Base-by-base conservation (phyloP, 495 filamentous ascomycete genomes). In the Hypoxylon rickii region DNA sequence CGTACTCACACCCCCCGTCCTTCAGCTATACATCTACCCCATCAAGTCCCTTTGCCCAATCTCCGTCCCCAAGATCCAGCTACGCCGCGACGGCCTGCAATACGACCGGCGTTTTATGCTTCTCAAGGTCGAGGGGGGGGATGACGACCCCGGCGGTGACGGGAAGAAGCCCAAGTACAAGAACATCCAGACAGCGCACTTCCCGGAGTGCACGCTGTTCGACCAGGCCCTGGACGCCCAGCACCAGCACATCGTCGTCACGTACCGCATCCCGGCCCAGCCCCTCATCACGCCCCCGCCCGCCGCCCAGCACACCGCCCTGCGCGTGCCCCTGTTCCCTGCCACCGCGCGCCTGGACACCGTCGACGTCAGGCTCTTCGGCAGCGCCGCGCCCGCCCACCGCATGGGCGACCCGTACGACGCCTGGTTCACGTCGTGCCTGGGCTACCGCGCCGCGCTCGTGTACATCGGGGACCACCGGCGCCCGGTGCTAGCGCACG, bases 61-160 rank as follows among this genome's bases (percentile, higher is more conserved):
- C 21, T 50, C 78, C 19, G 67, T 96, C 29, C 37, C 72, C 2
- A 63, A 74, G 16, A 79, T 87, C 8, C 54, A 71, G 5, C 65
- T 92, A 26, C 85, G 84, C 1, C 70, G 77, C n/a, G 78, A 84
- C 55, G 91, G 91, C 10, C 81, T 95, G 51, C 71, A 73, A 24
- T 80, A 89, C 70, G 92, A 97, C 73, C 84, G 92, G 7, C 74
- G 77, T 12, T 94, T 90, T 67, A 89, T 94, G 83, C 79, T 96
- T 15, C 79, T 88, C 46, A 82, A 85, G 49, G 73, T 82, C 32
- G 55, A n/a, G n/a, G n/a, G n/a, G n/a, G n/a, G n/a, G n/a, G n/a
- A n/a, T n/a, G n/a, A 69, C 20, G 24, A 69, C 20, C 45, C 58
- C 12, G 65, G 67, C 39, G 71, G 17, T 58, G 6, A 5, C 32